phyloP scores from a whole-genome alignment of 352 stramenopile genomes.

The Pythium vanterpoolii region DNA sequence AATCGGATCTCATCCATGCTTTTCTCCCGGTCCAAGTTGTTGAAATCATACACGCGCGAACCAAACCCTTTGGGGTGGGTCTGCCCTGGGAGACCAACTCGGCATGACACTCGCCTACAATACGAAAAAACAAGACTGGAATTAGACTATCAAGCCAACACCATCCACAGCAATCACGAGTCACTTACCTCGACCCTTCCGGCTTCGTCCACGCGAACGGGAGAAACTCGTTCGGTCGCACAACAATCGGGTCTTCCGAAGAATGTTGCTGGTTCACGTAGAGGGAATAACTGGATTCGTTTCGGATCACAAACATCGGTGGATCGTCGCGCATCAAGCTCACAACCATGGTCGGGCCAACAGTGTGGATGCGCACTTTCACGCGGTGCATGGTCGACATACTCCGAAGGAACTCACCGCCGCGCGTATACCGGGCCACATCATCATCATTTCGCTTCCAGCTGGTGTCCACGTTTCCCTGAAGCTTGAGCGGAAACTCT shows the following conservation, averaged over 20 bases:
- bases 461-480: conserved; percentile 42
- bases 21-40: conserved; percentile 74
- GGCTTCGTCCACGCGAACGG: conserved; percentile 83
- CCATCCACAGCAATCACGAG: not conserved
- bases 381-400: conserved; percentile 56
- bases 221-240: conserved; percentile 68
- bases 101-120: conserved; percentile 63
- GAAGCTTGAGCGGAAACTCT: conserved; percentile 79
- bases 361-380: conserved; percentile 70
- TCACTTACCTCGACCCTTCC: conserved; percentile 60
- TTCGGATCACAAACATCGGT: conserved; percentile 84
- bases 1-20: conserved; percentile 70
- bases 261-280: conserved; percentile 67
- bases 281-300: conserved; percentile 74
- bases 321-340: conserved; percentile 74
- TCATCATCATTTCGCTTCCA: conserved; percentile 45
- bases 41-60: conserved; percentile 82
- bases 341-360: conserved; percentile 79
- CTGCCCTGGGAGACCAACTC: conserved; percentile 44
- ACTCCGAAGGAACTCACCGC: conserved; percentile 41
- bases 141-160: not conserved
- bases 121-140: not conserved
- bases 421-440: conserved; percentile 29
- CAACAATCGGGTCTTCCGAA: conserved; percentile 57
- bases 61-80: conserved; percentile 52